Percentiles rank a stretch among this genome's conserved stretches.
phyloP scores from a whole-genome alignment of 768 basidiomycete species.

The Russula brevipes region DNA sequence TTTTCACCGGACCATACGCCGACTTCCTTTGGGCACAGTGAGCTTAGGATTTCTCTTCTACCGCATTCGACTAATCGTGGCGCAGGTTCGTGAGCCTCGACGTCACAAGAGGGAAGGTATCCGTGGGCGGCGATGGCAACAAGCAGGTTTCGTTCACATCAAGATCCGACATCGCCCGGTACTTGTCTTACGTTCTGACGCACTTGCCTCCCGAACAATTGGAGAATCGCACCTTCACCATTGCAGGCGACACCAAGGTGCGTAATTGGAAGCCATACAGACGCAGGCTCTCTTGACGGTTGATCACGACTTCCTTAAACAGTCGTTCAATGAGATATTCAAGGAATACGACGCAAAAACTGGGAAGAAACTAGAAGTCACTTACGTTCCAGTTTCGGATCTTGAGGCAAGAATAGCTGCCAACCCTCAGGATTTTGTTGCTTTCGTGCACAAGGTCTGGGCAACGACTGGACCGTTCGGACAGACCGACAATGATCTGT shows the following conservation, averaged over 20 bases:
- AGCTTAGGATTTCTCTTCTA: neutral
- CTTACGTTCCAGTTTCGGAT: constrained; percentile 16
- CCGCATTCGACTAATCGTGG: neutral
- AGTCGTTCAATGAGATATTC: constrained; percentile 27
- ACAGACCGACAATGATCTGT: constrained; percentile 20
- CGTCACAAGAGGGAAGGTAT: constrained; percentile 18
- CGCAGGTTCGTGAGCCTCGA: constrained; percentile 13
- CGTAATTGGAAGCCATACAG: neutral
- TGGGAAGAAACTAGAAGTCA: constrained; percentile 24
- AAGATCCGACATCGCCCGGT: constrained; percentile 21
- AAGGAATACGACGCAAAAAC: constrained; percentile 22
- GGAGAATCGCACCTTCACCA: constrained; percentile 10
- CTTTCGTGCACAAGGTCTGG: constrained; percentile 13
- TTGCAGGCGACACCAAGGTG: constrained; percentile 19
- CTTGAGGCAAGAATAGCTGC: constrained; percentile 18
- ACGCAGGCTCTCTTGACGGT: neutral
- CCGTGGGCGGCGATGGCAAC: constrained; percentile 23
- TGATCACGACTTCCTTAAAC: neutral
- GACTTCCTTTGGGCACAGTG: constrained; percentile 15
- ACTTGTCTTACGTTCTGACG: constrained; percentile 22
- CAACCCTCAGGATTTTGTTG: constrained; percentile 15
- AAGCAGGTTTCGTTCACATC: constrained; percentile 23
- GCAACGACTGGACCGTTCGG: constrained; percentile 15
- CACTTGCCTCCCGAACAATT: constrained; percentile 17
- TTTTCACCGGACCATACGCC: constrained; percentile 23